Evolutionary conservation across 2,329 filamentous ascomycete species (phyloP).

Genomic region (Aspergillus tanneri): DNA sequence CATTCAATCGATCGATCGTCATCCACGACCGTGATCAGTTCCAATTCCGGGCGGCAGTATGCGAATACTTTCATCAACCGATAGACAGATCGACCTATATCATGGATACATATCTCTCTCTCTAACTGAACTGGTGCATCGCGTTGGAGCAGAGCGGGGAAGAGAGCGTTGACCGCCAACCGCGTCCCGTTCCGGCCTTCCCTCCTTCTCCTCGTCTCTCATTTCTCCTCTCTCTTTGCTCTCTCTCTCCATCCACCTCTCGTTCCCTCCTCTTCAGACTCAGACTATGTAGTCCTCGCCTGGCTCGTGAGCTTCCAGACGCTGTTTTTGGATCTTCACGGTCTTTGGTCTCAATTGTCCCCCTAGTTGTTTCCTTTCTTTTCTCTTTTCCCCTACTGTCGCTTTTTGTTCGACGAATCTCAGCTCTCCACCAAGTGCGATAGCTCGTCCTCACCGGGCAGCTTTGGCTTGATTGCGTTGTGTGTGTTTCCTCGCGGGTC

Average conservation of each 20-base stretch:
- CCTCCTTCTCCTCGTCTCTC: slow-evolving; percentile 11
- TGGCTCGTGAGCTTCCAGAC: slow-evolving; percentile 33
- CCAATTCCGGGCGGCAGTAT: no score
- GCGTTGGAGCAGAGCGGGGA: background rate
- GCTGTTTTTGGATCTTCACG: slow-evolving; percentile 22
- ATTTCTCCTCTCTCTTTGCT: background rate
- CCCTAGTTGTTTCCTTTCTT: slow-evolving; percentile 12
- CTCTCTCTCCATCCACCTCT: slow-evolving; percentile 24
- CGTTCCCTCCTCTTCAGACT: slow-evolving; percentile 29
- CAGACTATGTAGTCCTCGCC: slow-evolving; percentile 44
- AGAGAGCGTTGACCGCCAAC: background rate
- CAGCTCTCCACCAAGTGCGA: slow-evolving; percentile 27
- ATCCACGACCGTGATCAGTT: background rate
- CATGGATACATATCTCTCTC: no score
- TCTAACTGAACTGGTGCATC: background rate
- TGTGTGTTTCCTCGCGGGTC: no score
- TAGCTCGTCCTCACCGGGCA: slow-evolving; percentile 24
- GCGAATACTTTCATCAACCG: no score
- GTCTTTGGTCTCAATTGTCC: slow-evolving; percentile 28
- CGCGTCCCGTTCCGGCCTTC: slow-evolving; percentile 11
- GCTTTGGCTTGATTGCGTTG: slow-evolving; percentile 10
- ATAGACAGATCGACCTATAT: no score
- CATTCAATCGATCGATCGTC: no score
- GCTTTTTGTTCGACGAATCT: slow-evolving; percentile 16
- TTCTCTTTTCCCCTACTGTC: slow-evolving; percentile 11